Base-by-base conservation (phyloP, 2,329 filamentous ascomycete genomes). In the Nemania abortiva region DNA sequence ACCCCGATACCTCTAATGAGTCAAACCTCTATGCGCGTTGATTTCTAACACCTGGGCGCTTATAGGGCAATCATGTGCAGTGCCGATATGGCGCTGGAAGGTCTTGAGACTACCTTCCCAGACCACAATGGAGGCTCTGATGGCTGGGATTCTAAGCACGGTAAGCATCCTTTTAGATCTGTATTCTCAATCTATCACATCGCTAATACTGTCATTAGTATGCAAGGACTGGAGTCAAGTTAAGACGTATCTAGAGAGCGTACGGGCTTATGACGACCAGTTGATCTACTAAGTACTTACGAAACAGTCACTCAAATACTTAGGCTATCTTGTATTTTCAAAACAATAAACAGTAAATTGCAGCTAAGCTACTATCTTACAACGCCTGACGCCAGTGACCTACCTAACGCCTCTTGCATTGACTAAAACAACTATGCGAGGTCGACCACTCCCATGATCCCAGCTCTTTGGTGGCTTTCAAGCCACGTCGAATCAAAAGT, bases 121-220 rank as follows among this genome's bases (percentile, higher is more conserved):
- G 82, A 84, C 66, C 78, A 84, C 72, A 84, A 84, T 57, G 81
- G 81, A 11, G 83, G 83, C 2, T 82, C 80, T 2, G 83, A 84
- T 63, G 83, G 83, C 6, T 84, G 83, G 83, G 82, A 84, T 65
- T 82, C 82, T 1, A 84, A 82, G 75, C 83, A 84, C 69, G 77
- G 81, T 82, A 72, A 71, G 80, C 74, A 52, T 63, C n/a, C 2
- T 31, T 15, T 20, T n/a, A 2, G 15, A 22, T 31, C 31, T 27
- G 5, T 13, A 3, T n/a, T 11, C n/a, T 29, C 27, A 7, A n/a
- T 31, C 42, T 18, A 31, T 3, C n/a, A 18, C 9, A 6, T 47
- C 13, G 20, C 63, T 69, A 65, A 64, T 34, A 18, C 37, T 37
- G 2, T 20, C 4, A 54, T 52, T 50, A 82, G 82, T 84, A 53